Evolutionary conservation across 2,329 filamentous ascomycete genomes (phyloP), one percentile per base, ranked within the genome.

Genomic region (Aspergillus arachidicola): DNA sequence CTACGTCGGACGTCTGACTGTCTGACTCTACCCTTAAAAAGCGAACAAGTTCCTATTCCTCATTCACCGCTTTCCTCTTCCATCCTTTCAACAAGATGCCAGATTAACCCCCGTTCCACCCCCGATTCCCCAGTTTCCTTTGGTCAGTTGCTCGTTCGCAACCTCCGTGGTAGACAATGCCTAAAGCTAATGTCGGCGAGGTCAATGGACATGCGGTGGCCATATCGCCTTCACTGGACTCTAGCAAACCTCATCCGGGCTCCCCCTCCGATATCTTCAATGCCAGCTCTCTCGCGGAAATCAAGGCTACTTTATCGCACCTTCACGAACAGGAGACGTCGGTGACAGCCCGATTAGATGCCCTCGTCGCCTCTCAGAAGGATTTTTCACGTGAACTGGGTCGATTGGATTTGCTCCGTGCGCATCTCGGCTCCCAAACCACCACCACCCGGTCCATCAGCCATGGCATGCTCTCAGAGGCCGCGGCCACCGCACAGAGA

Each of bases 381-480:
- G 91, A 96, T 74, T 87, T 99, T 57, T 90, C 91, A 23, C 91
- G 93, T 68, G 93, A 97, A 73, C 85, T 99, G 57, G 89, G 89
- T 64, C 91, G 94, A 21, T 86, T 99, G 66, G 95, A 99, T 78
- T 85, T 97, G 34, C 86, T 97, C 60, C 91, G 95, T 69, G 94
- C 94, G 48, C 91, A 94, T 67, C 86, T 98, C 36, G 93, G 93
- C 63, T 88, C 93, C 6, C 95, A 98, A 75, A 91, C 91, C 57
- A 91, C 94, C 72, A 90, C 91, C 57, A 91, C 93, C 16, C 88
- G 94, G 66, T 85, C 89, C 51, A 90, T 99, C 73, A 91, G 92
- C 83, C 92, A 93, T 86, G 90, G 89, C 76, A 97, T 97, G 91
- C 89, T 99, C 64, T 89, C 92, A 46, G 87, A 89, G 50, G 94